A percentile compares a stretch with the other conserved stretches of the same genome.
Evolutionary conservation across 306 rosid genomes (phyloP).

Genomic region (Castanea sativa): DNA sequence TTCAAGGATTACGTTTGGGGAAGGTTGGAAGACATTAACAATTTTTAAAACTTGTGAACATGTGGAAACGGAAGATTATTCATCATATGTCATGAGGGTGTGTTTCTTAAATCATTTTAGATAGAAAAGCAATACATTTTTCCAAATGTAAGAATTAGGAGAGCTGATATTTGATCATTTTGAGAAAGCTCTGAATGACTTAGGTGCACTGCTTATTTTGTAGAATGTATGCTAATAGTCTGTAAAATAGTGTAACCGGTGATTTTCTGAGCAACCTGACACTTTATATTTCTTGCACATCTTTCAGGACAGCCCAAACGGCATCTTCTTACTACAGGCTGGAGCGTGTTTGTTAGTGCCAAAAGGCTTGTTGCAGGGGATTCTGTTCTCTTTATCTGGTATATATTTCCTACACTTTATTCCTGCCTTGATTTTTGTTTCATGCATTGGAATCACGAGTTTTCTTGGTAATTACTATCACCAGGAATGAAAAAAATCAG

Average conservation of each 20-base stretch:
- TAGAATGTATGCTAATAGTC: background rate
- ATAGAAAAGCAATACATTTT: background rate
- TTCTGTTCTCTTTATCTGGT: constrained; percentile 93
- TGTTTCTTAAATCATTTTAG: background rate
- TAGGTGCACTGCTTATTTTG: background rate
- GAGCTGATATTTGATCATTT: background rate
- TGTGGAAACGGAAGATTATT: background rate
- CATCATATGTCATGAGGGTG: background rate
- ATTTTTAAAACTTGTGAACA: background rate
- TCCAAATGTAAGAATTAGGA: background rate
- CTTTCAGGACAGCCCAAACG: constrained; percentile 88
- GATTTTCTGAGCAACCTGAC: constrained; percentile 18
- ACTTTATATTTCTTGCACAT: constrained; percentile 22
- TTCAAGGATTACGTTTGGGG: background rate
- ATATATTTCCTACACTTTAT: constrained; percentile 11
- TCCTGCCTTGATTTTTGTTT: constrained; percentile 4
- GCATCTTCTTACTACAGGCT: constrained; percentile 91
- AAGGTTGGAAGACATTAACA: no score
- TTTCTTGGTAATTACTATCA: constrained; percentile 9
- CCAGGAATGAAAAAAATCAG: constrained; percentile 88
- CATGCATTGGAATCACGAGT: constrained; percentile 5
- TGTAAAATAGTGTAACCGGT: background rate
- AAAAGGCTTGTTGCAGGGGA: constrained; percentile 91
- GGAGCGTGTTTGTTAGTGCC: constrained; percentile 95
- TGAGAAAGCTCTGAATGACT: background rate